These are phyloP conservation scores for Microbotryum intermedium DNA, from an alignment of 1,284 basidiomycete species.

Conservation along the genomic window DNA sequence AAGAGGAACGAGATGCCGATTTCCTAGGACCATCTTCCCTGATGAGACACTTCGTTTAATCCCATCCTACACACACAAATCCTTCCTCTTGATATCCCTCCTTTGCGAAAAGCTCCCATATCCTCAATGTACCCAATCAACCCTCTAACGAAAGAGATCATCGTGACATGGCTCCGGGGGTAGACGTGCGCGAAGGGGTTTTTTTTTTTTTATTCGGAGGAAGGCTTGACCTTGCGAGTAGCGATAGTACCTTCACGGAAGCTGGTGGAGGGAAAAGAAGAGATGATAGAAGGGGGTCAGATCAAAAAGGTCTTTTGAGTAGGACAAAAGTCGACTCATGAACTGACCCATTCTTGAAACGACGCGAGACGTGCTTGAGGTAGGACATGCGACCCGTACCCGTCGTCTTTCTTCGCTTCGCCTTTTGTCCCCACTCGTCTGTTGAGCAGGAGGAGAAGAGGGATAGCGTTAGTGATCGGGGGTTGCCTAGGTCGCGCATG, in stretches of 20 bases:
- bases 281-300: background rate
- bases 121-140: no score
- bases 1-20: no score
- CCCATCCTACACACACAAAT: no score
- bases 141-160: no score
- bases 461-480: no score
- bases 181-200: no score
- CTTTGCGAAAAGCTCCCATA: no score
- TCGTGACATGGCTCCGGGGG: no score
- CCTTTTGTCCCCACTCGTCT: slow-evolving; percentile 94
- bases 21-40: no score
- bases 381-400: slow-evolving; percentile 94
- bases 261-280: slow-evolving; percentile 3
- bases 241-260: slow-evolving; percentile 66
- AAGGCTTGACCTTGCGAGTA: slow-evolving; percentile 45
- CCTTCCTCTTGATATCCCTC: no score
- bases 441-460: background rate
- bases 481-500: background rate
- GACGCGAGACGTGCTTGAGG: slow-evolving; percentile 81
- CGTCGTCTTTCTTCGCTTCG: slow-evolving; percentile 86
- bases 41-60: no score
- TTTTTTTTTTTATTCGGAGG: slow-evolving; percentile 39
- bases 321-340: background rate
- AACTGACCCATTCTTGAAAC: slow-evolving; percentile 88
- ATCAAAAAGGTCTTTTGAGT: background rate